These are phyloP conservation scores for Aureobasidium musti DNA, from an alignment of 2,329 filamentous ascomycete species.

Conservation along the genomic window DNA sequence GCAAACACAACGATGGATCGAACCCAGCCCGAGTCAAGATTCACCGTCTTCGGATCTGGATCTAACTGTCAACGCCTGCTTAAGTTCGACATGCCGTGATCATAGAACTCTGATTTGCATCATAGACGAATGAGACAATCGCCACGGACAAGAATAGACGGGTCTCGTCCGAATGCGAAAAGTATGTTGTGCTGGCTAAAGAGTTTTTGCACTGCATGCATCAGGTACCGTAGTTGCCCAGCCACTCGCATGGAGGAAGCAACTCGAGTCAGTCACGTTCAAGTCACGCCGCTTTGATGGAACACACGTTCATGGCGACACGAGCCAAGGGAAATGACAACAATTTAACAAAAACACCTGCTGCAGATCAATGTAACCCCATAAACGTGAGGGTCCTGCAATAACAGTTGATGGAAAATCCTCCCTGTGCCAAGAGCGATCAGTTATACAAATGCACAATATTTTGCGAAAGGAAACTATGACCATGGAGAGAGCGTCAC, in stretches of 20 bases:
- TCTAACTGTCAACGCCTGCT: not conserved
- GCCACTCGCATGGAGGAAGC: not conserved
- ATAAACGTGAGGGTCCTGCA: too few relatives aligned
- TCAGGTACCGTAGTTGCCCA: not conserved
- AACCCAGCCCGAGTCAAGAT: constrained; percentile 2
- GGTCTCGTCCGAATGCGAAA: not conserved
- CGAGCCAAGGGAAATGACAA: not conserved
- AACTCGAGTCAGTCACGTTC: constrained; percentile 2
- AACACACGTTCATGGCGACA: constrained; percentile 7
- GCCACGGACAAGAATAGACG: constrained; percentile 8
- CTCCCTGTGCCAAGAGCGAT: too few relatives aligned
- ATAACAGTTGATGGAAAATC: too few relatives aligned
- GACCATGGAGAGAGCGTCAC: too few relatives aligned
- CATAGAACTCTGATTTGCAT: constrained; percentile 13
- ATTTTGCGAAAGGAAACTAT: too few relatives aligned
- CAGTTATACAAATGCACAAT: too few relatives aligned
- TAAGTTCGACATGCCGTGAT: not conserved
- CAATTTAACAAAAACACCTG: constrained; percentile 14
- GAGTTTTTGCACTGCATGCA: not conserved
- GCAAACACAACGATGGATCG: not conserved
- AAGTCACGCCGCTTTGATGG: not conserved
- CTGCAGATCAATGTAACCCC: not conserved
- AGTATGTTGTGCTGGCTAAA: not conserved
- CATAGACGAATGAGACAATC: constrained; percentile 1
- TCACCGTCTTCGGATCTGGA: not conserved